Base-by-base conservation (phyloP, 768 basidiomycete genomes). In the Termitomyces sp. region DNA sequence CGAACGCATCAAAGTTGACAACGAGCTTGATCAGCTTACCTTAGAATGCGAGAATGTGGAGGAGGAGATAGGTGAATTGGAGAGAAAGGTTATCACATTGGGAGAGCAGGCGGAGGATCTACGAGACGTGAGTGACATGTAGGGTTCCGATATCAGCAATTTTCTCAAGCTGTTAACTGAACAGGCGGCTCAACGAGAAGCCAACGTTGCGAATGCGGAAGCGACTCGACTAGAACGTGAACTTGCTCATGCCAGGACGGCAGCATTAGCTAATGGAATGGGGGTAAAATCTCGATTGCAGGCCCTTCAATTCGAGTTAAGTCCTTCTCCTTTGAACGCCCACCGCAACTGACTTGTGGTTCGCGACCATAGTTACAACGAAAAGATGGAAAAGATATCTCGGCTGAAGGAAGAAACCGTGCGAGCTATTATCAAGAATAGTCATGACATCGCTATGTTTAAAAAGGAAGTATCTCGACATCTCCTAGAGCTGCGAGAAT, bases 11-110 rank as follows among this genome's bases (percentile, higher is more conserved):
- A 84, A 82, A 64, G 81, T 93, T 27, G 92, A 95, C 60, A 84
- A 95, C 63, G 88, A 91, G 59, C 81, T 93, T 10, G 94, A 96
- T 67, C 82, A 88, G 63, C 72, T 92, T 53, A 82, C 80, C 0
- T 73, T 86, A 54, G 86, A 90, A 60, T 91, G 89, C 66, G 93
- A 95, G 70, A 89, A 89, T 55, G 73, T 88, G 59, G 89, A 90
- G 56, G 87, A 92, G 65, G 91, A 94, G 61, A 82, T 89, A 24
- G 77, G 74, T 47, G 88, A 88, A 65, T 68, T 88, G 24, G 88
- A 90, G 68, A 87, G 88, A 70, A 89, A 91, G 69, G 86, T 88
- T 10, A 77, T 75, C 22, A 83, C 73, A 8, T 63, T 91, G 55
- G 88, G 83, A 58, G 86, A 90, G 55, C 86, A 92, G 69, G 89